Base-by-base conservation (phyloP, 2,329 filamentous ascomycete species). In the Fusarium torulosum region DNA sequence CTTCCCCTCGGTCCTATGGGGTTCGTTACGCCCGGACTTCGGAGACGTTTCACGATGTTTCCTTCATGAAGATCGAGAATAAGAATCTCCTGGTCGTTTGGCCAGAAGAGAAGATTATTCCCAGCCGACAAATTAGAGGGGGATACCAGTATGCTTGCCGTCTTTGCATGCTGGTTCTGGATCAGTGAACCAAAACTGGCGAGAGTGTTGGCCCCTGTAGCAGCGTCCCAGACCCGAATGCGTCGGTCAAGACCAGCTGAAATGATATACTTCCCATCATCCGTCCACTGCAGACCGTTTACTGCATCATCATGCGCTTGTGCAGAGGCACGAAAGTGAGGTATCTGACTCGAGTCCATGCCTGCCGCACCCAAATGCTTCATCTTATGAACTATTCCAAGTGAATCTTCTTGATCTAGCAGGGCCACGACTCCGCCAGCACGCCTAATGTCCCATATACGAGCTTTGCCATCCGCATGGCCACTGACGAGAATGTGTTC, bases 381-480 rank as follows among this genome's bases (percentile, higher is more conserved):
- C 71, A 76, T 78, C 17, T 77, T 75, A 44, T 82, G 76, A 40
- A 86, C 77, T 6, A 94, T 77, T 2, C 94, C 94, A 4, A 91
- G 82, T 4, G 89, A 90, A 74, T 97, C 93, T 74, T 97, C 93
- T 79, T 93, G 89, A 75, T 97, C 92, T 3, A 98, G 84, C 40
- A 91, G 85, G 0, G 90, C 93, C 31, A 98, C 83, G 20, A 91
- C 88, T 8, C 90, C 90, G 20, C 91, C 90, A 29, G 92, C 91
- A 31, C 92, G 89, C 5, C 95, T 86, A 25, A 97, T 87, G 76
- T 98, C 95, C 90, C 95, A 98, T 35, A 97, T 82, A 21, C 94
- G 88, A 4, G 94, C 88, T 11, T 88, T 90, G 20, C 94, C 94
- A 75, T 98, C 94, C 1, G 90, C 87, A n/a, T 93, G 91, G 1